These are phyloP conservation scores for Volvariella surrecta DNA, from an alignment of 1,284 basidiomycete genomes.

Conservation along the genomic window DNA sequence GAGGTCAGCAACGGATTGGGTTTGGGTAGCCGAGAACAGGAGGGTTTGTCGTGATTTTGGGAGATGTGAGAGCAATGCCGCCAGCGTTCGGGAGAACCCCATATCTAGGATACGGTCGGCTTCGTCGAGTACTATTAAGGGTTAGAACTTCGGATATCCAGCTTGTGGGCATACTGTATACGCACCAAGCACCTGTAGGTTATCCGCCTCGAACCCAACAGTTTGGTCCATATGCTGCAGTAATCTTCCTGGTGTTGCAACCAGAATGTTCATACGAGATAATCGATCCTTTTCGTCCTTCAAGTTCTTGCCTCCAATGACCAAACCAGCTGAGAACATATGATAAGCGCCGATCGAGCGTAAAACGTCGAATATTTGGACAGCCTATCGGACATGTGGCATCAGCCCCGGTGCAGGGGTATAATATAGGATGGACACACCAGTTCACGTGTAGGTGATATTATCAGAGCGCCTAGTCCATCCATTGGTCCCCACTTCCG, in stretches of 20 bases:
- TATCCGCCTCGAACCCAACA: slow-evolving; percentile 86
- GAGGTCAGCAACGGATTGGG: slow-evolving; percentile 82
- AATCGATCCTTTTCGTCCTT: slow-evolving; percentile 90
- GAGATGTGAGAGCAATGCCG: slow-evolving; percentile 86
- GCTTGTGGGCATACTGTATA: slow-evolving; percentile 10
- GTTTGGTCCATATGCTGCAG: slow-evolving; percentile 99
- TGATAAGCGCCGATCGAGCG: slow-evolving; percentile 89
- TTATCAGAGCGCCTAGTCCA: slow-evolving; percentile 90
- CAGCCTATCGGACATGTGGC: slow-evolving; percentile 48
- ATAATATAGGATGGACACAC: slow-evolving; percentile 27
- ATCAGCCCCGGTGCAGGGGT: neutral
- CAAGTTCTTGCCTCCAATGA: slow-evolving; percentile 95
- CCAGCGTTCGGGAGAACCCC: slow-evolving; percentile 87
- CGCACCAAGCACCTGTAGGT: slow-evolving; percentile 85
- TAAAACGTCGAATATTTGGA: slow-evolving; percentile 96
- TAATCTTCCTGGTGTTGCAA: slow-evolving; percentile 92
- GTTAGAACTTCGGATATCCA: neutral
- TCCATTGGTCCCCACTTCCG: slow-evolving; percentile 95
- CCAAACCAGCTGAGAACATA: slow-evolving; percentile 88
- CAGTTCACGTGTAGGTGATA: slow-evolving; percentile 93
- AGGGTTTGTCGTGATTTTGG: slow-evolving; percentile 86
- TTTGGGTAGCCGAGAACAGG: slow-evolving; percentile 96
- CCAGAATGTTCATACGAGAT: slow-evolving; percentile 93
- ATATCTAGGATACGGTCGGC: slow-evolving; percentile 96
- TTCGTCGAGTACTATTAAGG: slow-evolving; percentile 79